phyloP scores from a whole-genome alignment of 1,284 basidiomycete species.

The Trichosporon asahii region DNA sequence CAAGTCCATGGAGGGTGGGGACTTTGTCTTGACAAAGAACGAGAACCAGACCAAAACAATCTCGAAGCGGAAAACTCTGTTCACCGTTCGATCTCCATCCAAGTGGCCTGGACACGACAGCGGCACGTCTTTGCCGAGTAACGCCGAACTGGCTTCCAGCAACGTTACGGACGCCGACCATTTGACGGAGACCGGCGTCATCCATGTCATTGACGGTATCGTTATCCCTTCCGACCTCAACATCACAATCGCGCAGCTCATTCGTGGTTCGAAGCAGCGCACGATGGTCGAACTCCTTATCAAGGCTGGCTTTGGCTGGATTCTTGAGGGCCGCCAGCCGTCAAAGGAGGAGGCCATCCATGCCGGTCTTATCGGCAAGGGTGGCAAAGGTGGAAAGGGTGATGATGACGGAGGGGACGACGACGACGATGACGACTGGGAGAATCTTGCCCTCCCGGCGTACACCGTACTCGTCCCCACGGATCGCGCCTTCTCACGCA shows the following conservation, averaged over 20 bases:
- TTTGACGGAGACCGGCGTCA: constrained; percentile 76
- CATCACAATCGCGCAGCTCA: constrained; percentile 80
- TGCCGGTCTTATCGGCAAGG: constrained; percentile 46
- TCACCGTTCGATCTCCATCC: constrained; percentile 34
- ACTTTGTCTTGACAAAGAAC: constrained; percentile 43
- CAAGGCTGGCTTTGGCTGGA: constrained; percentile 81
- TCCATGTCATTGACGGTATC: constrained; percentile 82
- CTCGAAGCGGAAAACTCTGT: neutral
- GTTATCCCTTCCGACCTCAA: constrained; percentile 83
- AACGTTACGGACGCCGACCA: constrained; percentile 56
- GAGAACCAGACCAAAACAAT: constrained; percentile 24
- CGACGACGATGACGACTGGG: constrained; percentile 45
- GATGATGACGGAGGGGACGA: constrained; percentile 24
- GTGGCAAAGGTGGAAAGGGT: constrained; percentile 55
- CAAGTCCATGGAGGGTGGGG: constrained; percentile 51
- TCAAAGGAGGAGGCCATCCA: constrained; percentile 55
- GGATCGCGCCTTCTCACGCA: constrained; percentile 84
- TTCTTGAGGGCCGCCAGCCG: constrained; percentile 77
- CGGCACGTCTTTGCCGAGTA: constrained; percentile 52
- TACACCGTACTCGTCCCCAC: constrained; percentile 84
- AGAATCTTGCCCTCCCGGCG: constrained; percentile 49
- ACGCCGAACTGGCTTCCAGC: constrained; percentile 43
- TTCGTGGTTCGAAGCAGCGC: constrained; percentile 77
- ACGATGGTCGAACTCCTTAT: constrained; percentile 82
- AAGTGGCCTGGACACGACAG: constrained; percentile 45